Percentiles rank a stretch among this genome's conserved stretches.
Conservation (phyloP, 352 stramenopile species). For the Globisporangium splendens region DNA sequence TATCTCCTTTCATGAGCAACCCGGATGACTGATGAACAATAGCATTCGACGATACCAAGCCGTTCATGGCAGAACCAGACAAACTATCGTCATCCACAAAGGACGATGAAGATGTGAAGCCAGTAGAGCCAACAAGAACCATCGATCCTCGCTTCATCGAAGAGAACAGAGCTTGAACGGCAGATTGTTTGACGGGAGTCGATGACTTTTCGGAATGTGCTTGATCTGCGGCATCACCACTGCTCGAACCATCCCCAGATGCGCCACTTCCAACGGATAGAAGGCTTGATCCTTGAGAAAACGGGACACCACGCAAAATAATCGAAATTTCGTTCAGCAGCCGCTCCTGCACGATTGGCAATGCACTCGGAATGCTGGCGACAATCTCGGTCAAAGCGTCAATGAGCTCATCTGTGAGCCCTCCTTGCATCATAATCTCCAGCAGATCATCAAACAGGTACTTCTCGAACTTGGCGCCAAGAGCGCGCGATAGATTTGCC, state of each 20-base stretch:
- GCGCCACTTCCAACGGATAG: not conserved
- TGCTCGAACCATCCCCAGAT: not conserved
- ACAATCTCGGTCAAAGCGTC: slow-evolving; percentile 91
- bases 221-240: slow-evolving; percentile 4
- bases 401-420: slow-evolving; percentile 93
- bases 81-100: slow-evolving; percentile 26
- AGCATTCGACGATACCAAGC: not conserved
- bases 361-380: slow-evolving; percentile 81
- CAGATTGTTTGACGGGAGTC: slow-evolving; percentile 38
- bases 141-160: slow-evolving; percentile 68
- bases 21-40: slow-evolving; percentile 9
- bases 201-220: slow-evolving; percentile 16
- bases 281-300: slow-evolving; percentile 30
- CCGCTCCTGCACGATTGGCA: slow-evolving; percentile 91
- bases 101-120: slow-evolving; percentile 20
- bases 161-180: slow-evolving; percentile 64
- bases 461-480: slow-evolving; percentile 59
- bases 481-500: slow-evolving; percentile 62
- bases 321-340: slow-evolving; percentile 96
- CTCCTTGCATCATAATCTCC: slow-evolving; percentile 86
- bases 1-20: slow-evolving; percentile 77
- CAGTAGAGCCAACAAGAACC: slow-evolving; percentile 20
- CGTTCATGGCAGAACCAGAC: slow-evolving; percentile 7
- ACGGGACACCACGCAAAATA: slow-evolving; percentile 86
- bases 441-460: slow-evolving; percentile 71